Base-by-base conservation (phyloP, 768 basidiomycete species). In the Auricularia sp. region DNA sequence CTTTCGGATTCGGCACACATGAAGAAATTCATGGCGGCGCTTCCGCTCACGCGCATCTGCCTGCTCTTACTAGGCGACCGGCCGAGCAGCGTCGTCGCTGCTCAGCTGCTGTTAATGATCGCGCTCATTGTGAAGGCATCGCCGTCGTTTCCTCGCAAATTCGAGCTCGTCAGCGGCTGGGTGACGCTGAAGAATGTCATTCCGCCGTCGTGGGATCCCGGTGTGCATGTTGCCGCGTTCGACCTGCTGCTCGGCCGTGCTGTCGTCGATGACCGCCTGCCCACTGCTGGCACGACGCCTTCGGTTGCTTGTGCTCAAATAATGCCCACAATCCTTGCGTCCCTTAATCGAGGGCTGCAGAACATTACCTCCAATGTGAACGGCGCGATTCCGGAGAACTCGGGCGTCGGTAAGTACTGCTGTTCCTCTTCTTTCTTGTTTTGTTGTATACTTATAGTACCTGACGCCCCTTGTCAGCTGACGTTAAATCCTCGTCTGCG, bases 91-190 rank as follows among this genome's bases (percentile, higher is more conserved):
- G 71, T 77, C 42, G 80, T 87, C 54, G 82, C 83, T 11, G 77
- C 81, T 34, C 82, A 85, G 67, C 78, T 91, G 47, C 77, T 92
- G 1, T 74, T 74, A 1, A 74, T 93, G 21, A 79, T 91, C 8
- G 77, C 78, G 2, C 77, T 86, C 62, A 81, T 85, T 65, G 77
- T 87, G 35, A 74, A 74, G 16, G 73, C 78, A 35, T 85, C 85
- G 0, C 71, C 80, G 10, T 82, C 85, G 2, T 97, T 94, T 76
- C 81, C 77, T 58, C 80, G 87, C 64, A 93, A 90, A 69, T 93
- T 96, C 68, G 93, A 95, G 72, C 77, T 89, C 1, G 85, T 90
- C 43, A 87, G 87, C 62, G 94, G 94, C 8, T 96, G 93, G 88
- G 85, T 79, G 58, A 79, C 88, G 2, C 72, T 96, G 42, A 87